Base-by-base conservation (phyloP, 257 asterid genomes). In the Phtheirospermum japonicum region DNA sequence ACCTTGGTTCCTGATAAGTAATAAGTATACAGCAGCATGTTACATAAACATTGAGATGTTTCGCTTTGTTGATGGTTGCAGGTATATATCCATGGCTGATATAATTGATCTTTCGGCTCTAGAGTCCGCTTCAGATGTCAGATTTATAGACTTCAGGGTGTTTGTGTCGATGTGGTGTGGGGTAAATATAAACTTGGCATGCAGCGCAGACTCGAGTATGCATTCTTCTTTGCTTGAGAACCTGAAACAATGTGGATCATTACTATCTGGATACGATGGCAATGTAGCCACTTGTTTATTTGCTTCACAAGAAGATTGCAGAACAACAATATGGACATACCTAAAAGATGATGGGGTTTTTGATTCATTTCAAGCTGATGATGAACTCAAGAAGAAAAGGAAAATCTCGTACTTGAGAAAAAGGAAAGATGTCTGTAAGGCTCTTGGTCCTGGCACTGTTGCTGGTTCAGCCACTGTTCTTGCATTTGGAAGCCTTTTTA, bases 281-380 rank as follows among this genome's bases (percentile, higher is more conserved):
- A 82, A 70, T 64, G 65, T 67, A 11, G 72, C 64, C 54, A 67
- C 54, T 30, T 92, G 99, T 76, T 20, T 89, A 54, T 79, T 72
- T 70, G 86, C 89, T 63, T 71, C 86, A 3, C 83, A 75, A 59
- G 94, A 85, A 16, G 97, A 92, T 72, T 92, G 99, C 69, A 73
- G 88, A 75, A 80, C 82, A 7, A 79, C 97, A 16, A 88, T 92
- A 33, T 92, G 97, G 99, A 85, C 95, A 18, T 92, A 85, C 75
- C 83, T 77, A 60, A 79, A 76, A 12, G 77, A 75, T 11, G 68
- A 46, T 2, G 85, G 87, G 52, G 64, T 66, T 63, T 63, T 85
- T 59, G 97, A 92, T 76, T 79, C 88, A 1, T 89, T 86, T 75
- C 99, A 92, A 79, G 89, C 94, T 12, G 87, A 86, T 54, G 88